These are phyloP conservation scores for Cadophora malorum DNA, from an alignment of 2,329 filamentous ascomycete species.

Conservation along the genomic window DNA sequence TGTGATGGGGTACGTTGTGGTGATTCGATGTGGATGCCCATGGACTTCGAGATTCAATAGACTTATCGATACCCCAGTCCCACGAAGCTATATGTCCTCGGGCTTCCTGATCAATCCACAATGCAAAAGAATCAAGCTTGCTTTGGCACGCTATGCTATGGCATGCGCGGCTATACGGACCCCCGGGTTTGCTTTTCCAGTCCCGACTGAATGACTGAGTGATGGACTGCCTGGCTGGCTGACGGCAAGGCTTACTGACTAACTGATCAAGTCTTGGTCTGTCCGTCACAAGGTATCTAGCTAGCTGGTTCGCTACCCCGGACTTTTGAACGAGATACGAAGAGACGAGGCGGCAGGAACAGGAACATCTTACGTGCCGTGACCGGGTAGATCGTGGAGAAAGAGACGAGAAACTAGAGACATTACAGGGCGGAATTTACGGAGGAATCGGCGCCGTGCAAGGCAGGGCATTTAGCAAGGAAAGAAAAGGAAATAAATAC, in stretches of 20 bases:
- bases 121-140: background rate
- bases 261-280: background rate
- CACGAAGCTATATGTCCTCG: constrained; percentile 3
- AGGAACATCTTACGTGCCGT: constrained; percentile 4
- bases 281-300: background rate
- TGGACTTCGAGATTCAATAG: background rate
- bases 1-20: background rate
- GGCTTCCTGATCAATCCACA: constrained; percentile 5
- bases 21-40: background rate
- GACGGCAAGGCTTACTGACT: background rate
- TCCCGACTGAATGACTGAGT: background rate
- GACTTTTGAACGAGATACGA: background rate
- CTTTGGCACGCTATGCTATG: background rate
- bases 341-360: background rate
- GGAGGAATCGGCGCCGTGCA: background rate
- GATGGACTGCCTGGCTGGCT: background rate
- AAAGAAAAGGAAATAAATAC: background rate
- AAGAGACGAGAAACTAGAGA: background rate
- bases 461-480: background rate
- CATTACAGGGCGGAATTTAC: background rate
- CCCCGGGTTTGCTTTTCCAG: background rate
- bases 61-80: background rate
- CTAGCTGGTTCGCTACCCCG: background rate
- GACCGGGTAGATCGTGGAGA: background rate
- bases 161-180: background rate